These are phyloP conservation scores for Sugiyamaella smithiae DNA, from an alignment of 805 yeast species.

Conservation along the genomic window DNA sequence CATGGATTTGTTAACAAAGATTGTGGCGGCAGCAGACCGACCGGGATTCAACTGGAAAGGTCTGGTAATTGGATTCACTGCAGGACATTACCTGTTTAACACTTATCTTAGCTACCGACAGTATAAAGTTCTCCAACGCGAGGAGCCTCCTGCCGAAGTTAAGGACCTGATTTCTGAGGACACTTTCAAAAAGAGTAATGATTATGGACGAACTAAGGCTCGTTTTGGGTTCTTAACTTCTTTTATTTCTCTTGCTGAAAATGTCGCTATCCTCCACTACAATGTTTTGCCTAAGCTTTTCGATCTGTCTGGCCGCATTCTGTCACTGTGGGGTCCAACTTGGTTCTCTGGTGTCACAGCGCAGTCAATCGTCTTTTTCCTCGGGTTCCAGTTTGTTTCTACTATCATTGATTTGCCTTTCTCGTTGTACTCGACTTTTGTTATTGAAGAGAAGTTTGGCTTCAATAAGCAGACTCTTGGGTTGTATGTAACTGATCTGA, in stretches of 20 bases:
- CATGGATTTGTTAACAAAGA: constrained; percentile 11
- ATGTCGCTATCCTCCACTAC: constrained; percentile 53
- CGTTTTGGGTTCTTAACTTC: constrained; percentile 60
- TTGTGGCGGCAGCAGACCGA: constrained; percentile 56
- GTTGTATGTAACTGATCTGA: constrained; percentile 68
- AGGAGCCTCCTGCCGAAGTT: constrained; percentile 65
- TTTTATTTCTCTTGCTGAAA: constrained; percentile 51
- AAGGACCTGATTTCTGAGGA: constrained; percentile 65
- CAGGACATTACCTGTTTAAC: constrained; percentile 73
- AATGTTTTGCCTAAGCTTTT: constrained; percentile 67
- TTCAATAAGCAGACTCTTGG: constrained; percentile 80
- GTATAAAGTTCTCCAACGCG: constrained; percentile 56
- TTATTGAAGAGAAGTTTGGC: constrained; percentile 88
- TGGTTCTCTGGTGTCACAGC: constrained; percentile 50
- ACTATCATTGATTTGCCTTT: constrained; percentile 46
- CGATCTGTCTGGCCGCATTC: constrained; percentile 44
- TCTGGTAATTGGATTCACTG: constrained; percentile 67
- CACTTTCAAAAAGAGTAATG: constrained; percentile 72
- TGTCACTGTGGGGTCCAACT: constrained; percentile 34
- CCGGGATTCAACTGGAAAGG: constrained; percentile 79
- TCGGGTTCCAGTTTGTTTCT: constrained; percentile 48
- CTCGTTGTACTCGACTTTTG: constrained; percentile 74
- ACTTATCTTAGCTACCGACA: constrained; percentile 75
- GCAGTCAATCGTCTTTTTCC: constrained; percentile 66
- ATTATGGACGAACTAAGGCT: constrained; percentile 76